Evolutionary conservation across 108 stramenopile species (phyloP).

Genomic region (Mediolabrus comicus): DNA sequence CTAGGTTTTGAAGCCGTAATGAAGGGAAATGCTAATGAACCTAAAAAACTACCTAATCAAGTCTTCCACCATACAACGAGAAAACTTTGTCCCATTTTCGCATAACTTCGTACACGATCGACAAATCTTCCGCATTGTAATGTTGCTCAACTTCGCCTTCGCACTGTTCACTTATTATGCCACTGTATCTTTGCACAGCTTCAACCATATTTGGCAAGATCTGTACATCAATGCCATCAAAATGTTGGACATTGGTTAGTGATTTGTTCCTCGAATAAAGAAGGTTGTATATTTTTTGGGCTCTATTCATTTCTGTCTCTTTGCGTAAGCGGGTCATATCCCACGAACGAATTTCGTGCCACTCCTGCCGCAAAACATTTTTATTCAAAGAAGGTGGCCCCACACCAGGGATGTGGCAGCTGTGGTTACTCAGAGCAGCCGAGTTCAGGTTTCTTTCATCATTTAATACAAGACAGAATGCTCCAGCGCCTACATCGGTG

Average conservation of each 20-base stretch:
- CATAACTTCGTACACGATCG: background rate
- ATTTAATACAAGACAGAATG: background rate
- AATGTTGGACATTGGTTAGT: background rate
- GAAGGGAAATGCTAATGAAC: no score
- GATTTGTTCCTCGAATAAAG: background rate
- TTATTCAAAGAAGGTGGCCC: no score
- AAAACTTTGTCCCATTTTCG: background rate
- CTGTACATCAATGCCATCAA: background rate
- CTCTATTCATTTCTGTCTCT: background rate
- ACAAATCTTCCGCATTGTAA: background rate
- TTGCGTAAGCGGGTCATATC: background rate
- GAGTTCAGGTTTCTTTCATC: conserved; percentile 1
- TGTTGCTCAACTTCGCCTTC: no score
- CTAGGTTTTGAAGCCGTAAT: no score
- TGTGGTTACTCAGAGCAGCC: background rate
- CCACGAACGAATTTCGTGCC: background rate
- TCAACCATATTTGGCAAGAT: background rate
- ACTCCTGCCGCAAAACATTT: no score
- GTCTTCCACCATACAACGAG: no score
- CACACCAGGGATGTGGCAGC: background rate
- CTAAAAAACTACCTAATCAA: no score
- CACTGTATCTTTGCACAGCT: background rate
- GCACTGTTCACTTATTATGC: no score
- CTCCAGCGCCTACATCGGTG: background rate
- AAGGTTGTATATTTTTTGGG: background rate